Evolutionary conservation across 805 yeast species (phyloP), one percentile per base, ranked within the genome.

Genomic region (Yamadazyma philogaea): DNA sequence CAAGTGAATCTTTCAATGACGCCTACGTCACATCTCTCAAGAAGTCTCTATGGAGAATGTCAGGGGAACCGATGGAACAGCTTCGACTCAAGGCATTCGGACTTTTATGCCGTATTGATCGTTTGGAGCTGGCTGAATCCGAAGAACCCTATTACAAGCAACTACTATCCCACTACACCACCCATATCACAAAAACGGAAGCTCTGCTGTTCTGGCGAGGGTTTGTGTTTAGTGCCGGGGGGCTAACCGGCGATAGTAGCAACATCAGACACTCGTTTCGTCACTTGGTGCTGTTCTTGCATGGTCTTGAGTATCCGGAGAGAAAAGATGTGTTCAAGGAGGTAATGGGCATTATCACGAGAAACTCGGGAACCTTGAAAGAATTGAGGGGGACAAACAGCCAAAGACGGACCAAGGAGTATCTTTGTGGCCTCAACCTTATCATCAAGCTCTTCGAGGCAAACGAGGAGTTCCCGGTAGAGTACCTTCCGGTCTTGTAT

Each of bases 61-160:
- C 82, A 0, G 79, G 81, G 1, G 96, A 87, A 55, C 69, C 79
- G 3, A 76, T 83, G 43, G 84, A 77, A 44, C 74, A 66, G 39
- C 56, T 84, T 4, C 63, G 88, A 37, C 18, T 51, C 0, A 54
- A 54, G 7, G 65, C 89, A 0, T 53, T 75, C 6, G 26, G 37
- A 6, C 47, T 79, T n/a, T 33, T 54, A n/a, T 11, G 6, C 4
- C 15, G 17, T 16, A 6, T 35, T 4, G 7, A 35, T 31, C n/a
- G 11, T 3, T 8, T 30, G 6, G 30, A 20, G 7, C 11, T 20
- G 8, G 10, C 19, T 17, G 14, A 26, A 3, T 3, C 7, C 14
- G n/a, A n/a, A n/a, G n/a, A 24, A 4, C 12, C 28, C n/a, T 43
- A 41, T 22, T 49, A 49, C 16, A 14, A 28, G 6, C 16, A 18